Evolutionary conservation across 768 basidiomycete species (phyloP).

Genomic region (Tephrocybe sp.): DNA sequence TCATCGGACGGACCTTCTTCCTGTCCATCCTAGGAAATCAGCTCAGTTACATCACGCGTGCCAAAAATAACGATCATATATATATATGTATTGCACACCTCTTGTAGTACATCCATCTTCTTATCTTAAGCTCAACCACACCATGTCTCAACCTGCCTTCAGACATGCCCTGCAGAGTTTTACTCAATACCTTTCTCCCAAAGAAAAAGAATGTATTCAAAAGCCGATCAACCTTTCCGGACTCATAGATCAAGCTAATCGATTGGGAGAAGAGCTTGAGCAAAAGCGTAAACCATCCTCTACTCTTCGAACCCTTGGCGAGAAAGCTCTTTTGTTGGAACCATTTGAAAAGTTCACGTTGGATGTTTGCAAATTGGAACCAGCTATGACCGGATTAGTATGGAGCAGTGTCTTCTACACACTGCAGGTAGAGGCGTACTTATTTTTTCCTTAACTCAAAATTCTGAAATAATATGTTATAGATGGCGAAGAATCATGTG

Average conservation of each 20-base stretch:
- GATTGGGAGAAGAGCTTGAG: background rate
- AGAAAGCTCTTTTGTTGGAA: background rate
- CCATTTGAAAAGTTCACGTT: background rate
- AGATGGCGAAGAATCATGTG: conserved; percentile 3
- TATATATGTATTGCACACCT: too few relatives aligned
- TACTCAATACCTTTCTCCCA: conserved; percentile 1
- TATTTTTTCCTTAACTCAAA: background rate
- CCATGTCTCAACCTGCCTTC: too few relatives aligned
- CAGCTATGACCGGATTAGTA: background rate
- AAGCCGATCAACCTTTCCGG: background rate
- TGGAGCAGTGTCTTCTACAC: conserved; percentile 5
- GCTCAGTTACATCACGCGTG: too few relatives aligned
- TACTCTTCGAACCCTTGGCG: background rate
- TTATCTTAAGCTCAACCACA: too few relatives aligned
- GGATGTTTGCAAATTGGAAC: conserved; percentile 1
- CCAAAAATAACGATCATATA: too few relatives aligned
- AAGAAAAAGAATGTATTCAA: background rate
- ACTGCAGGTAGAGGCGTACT: background rate
- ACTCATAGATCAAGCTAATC: background rate
- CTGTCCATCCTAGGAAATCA: too few relatives aligned
- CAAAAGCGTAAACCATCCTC: background rate
- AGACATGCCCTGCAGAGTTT: background rate
- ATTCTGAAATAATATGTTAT: too few relatives aligned
- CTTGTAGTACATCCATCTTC: too few relatives aligned
- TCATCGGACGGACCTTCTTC: too few relatives aligned